Base-by-base conservation (phyloP, 768 basidiomycete genomes). In the Melanogaster broomeanus region DNA sequence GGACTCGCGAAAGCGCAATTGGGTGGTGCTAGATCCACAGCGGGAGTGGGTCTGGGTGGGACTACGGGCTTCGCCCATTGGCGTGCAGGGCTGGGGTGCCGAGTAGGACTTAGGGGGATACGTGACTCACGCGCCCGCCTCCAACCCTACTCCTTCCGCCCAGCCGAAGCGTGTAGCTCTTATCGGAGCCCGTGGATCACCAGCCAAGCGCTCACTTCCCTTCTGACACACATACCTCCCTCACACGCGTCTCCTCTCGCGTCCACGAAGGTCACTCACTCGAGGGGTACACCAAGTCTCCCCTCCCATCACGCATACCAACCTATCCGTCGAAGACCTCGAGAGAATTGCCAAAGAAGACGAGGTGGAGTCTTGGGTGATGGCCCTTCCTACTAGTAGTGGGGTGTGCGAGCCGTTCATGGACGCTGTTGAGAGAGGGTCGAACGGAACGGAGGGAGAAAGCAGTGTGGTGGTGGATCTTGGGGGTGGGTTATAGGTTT, bases 351-450 rank as follows among this genome's bases (percentile, higher is more conserved):
- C 97, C 72, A 85, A 86, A 71, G 75, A 83, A 44, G 87, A 88
- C 10, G 89, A 88, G 63, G 93, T 99, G 16, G 96, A 99, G 65
- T 96, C 93, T 9, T 99, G 97, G 96, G 84, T 98, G 48, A 95
- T 98, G 90, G 97, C 97, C 3, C 80, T 99, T 42, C 97, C 97
- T n/a, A n/a, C n/a, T n/a, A n/a, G n/a, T n/a, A 99, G 98, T 59
- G 97, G 97, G 19, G 82, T 93, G 21, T 89, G 90, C 74, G 93
- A 95, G 71, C 95, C 95, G 1, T 99, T 96, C 66, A 93, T 99
- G 30, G 93, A 95, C 62, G 96, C 96, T 15, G 74, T 99, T 42
- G 93, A 97, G 62, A 79, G 82, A 33, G 92, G 87, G 6, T 76
- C 86, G 13, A 72, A 74, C 54, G 80, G 77, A 61, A 82, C 84